Conservation (phyloP, 305 asterid species). For the Rubia balearica region DNA sequence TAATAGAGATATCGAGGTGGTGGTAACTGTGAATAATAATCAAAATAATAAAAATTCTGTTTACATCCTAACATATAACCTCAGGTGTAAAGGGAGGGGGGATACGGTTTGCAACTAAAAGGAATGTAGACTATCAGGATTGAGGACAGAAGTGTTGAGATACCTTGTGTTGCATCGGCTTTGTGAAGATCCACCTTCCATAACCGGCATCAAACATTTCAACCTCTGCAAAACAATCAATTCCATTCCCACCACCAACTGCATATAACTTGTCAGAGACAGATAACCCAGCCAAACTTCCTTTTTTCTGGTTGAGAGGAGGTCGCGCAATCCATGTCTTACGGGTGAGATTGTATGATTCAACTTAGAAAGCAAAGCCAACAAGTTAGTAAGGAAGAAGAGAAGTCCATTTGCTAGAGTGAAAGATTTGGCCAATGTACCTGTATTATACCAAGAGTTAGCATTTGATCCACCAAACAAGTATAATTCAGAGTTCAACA, state of each 20-base stretch:
- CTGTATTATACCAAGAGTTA: conserved; percentile 44
- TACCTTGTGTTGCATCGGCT: conserved; percentile 61
- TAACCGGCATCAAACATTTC: conserved; percentile 42
- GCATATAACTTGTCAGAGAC: conserved; percentile 40
- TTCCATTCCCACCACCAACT: conserved; percentile 63
- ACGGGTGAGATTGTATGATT: conserved; percentile 45
- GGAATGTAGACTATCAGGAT: background rate
- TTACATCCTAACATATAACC: background rate
- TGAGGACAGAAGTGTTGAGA: conserved; percentile 2
- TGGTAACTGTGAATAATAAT: background rate
- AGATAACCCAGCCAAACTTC: conserved; percentile 47
- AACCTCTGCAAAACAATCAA: conserved; percentile 51
- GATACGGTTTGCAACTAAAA: background rate
- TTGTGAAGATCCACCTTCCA: conserved; percentile 50
- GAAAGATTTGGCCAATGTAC: conserved; percentile 26
- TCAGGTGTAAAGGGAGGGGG: background rate
- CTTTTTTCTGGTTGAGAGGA: conserved; percentile 41
- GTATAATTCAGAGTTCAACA: conserved; percentile 43
- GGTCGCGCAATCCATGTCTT: conserved; percentile 47
- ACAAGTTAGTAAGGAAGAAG: background rate
- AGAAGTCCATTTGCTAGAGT: background rate
- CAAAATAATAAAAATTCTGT: background rate
- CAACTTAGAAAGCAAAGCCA: conserved; percentile 30
- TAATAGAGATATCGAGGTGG: background rate
- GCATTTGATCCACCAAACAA: conserved; percentile 46